Percentiles rank a stretch among this genome's conserved stretches.
phyloP scores from a whole-genome alignment of 2,329 filamentous ascomycete genomes.

The Lachnellula hyalina region DNA sequence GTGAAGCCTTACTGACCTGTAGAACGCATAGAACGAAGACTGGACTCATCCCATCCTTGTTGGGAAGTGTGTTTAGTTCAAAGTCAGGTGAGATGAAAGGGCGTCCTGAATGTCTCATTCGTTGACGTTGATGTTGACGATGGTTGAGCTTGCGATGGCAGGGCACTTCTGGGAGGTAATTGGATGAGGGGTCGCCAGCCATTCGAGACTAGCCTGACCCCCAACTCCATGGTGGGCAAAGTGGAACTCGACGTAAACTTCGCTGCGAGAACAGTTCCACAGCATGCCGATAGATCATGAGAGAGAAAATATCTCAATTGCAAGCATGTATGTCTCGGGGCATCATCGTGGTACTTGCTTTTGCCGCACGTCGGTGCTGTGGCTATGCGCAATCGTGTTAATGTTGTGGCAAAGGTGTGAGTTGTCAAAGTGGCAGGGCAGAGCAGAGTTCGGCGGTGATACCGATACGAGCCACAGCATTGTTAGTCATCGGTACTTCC shows the following conservation, averaged over 20 bases:
- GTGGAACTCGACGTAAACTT: neutral
- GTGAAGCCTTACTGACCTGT: conserved; percentile 26
- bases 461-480: neutral
- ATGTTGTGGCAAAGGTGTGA: conserved; percentile 6
- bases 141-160: conserved; percentile 13
- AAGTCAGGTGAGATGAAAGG: conserved; percentile 22
- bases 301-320: neutral
- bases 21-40: conserved; percentile 18
- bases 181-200: conserved; percentile 11
- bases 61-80: conserved; percentile 16
- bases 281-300: neutral
- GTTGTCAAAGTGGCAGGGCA: neutral
- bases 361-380: neutral
- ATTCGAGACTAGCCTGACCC: conserved; percentile 8
- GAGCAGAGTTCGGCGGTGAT: neutral
- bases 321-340: neutral
- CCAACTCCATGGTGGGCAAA: neutral
- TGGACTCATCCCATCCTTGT: conserved; percentile 19
- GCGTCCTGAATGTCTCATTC: conserved; percentile 18
- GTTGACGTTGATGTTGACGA: conserved; percentile 19
- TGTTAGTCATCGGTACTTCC: neutral
- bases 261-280: neutral
- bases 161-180: conserved; percentile 17
- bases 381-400: neutral
- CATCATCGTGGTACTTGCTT: conserved; percentile 4